These are phyloP conservation scores for Amylocystis lapponica DNA, from an alignment of 768 basidiomycete species.

Conservation along the genomic window DNA sequence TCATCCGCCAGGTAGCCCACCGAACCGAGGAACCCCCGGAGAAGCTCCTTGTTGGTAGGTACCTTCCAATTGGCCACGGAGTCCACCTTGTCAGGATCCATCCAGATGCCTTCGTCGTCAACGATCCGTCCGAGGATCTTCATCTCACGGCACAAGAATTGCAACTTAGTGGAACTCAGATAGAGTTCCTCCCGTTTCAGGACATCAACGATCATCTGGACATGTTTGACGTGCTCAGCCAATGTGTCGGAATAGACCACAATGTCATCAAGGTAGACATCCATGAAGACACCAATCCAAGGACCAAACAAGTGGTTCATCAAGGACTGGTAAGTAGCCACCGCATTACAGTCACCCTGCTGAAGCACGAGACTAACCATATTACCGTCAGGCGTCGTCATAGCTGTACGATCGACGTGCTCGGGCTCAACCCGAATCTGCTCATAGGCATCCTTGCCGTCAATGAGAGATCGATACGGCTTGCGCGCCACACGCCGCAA, in stretches of 20 bases:
- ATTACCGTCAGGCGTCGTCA: slow-evolving; percentile 25
- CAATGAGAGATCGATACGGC: slow-evolving; percentile 15
- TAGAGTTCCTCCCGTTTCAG: slow-evolving; percentile 13
- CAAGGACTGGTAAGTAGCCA: slow-evolving; percentile 34
- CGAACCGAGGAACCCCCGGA: slow-evolving; percentile 29
- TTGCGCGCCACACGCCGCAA: slow-evolving; percentile 10
- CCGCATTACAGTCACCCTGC: slow-evolving; percentile 27
- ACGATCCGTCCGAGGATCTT: slow-evolving; percentile 30
- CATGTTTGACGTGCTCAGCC: slow-evolving; percentile 21
- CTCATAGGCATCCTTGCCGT: slow-evolving; percentile 26
- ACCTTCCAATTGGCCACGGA: slow-evolving; percentile 24
- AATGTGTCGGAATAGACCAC: slow-evolving; percentile 25
- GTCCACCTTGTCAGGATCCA: slow-evolving; percentile 42
- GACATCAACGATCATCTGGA: slow-evolving; percentile 10
- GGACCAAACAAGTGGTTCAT: slow-evolving; percentile 35
- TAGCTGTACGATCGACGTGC: slow-evolving; percentile 16
- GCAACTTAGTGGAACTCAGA: slow-evolving; percentile 16
- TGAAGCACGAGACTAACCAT: slow-evolving; percentile 27
- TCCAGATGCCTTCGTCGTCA: slow-evolving; percentile 31
- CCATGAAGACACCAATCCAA: slow-evolving; percentile 27
- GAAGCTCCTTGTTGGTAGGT: slow-evolving; percentile 26
- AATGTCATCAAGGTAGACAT: slow-evolving; percentile 31
- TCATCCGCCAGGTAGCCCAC: slow-evolving; percentile 32
- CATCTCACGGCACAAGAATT: slow-evolving; percentile 15
- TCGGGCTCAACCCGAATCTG: slow-evolving; percentile 20